Conservation (phyloP, 2,329 filamentous ascomycete species). For the Conoideocrella luteorostrata region DNA sequence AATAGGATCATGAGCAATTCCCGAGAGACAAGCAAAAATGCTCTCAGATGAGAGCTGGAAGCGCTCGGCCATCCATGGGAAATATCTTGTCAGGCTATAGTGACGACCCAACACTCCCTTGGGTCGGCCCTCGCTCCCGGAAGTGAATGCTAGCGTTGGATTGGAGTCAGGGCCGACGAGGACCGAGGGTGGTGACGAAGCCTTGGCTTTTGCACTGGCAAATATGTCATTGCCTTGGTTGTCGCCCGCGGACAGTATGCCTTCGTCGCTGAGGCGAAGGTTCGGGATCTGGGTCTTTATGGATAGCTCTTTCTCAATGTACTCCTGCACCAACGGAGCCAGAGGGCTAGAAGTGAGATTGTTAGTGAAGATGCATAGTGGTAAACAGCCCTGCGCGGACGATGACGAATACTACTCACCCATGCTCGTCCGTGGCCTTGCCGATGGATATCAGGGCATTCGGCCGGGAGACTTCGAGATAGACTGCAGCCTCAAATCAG, state of each 20-base stretch:
- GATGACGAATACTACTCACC: no score
- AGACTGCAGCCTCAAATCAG: conserved; percentile 37
- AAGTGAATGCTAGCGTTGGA: conserved; percentile 69
- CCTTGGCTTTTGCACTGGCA: conserved; percentile 42
- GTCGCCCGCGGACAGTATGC: conserved; percentile 62
- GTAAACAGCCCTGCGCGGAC: not conserved
- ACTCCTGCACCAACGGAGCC: conserved; percentile 46
- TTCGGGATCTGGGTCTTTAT: conserved; percentile 70
- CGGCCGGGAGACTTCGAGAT: conserved; percentile 73
- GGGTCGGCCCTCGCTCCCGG: conserved; percentile 68
- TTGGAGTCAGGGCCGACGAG: conserved; percentile 80
- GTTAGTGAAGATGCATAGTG: conserved; percentile 2
- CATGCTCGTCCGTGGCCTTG: conserved; percentile 54
- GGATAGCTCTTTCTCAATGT: conserved; percentile 65
- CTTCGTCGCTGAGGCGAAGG: conserved; percentile 65
- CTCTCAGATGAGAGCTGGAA: conserved; percentile 69
- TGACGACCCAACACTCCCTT: conserved; percentile 87
- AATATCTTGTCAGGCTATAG: conserved; percentile 79
- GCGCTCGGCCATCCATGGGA: conserved; percentile 83
- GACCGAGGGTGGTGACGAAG: conserved; percentile 56
- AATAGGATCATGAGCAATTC: conserved; percentile 72
- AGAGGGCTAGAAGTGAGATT: conserved; percentile 47
- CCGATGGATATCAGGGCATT: conserved; percentile 61
- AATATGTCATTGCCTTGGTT: conserved; percentile 63
- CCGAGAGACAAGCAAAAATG: conserved; percentile 75